Evolutionary conservation across 805 yeast genomes (phyloP), one percentile per base, ranked within the genome.

Genomic region (Kluyveromyces lactis): DNA sequence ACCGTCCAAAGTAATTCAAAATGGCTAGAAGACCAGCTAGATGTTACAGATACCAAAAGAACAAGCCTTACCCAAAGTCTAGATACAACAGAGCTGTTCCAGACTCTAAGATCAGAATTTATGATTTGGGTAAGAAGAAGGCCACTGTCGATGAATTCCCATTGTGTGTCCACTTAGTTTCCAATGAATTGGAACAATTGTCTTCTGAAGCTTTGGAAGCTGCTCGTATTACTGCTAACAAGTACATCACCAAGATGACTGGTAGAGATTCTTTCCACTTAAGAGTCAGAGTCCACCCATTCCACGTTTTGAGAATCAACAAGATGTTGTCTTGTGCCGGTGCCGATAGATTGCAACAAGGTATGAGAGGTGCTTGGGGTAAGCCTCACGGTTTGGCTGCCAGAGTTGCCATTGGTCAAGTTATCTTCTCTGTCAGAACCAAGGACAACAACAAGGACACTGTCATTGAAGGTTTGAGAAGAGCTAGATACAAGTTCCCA

Each of bases 281-380:
- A 79, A 87, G 98, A 79, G 86, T 92, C 73, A 89, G 98, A 79
- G 97, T 89, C 67, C 98, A 92, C 76, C 98, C 98, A 63, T 92
- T 85, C 97, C 98, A 92, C 81, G 98, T 92, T 60, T 81, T 92
- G 72, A 84, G 98, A 77, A 92, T 92, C 80, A 92, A 92, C 92
- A 92, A 92, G 86, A 92, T 92, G 98, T 87, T 92, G 95, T 92
- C 98, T 68, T 92, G 98, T 81, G 98, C 98, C 78, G 98, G 98
- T 86, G 98, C 98, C 71, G 98, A 92, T 90, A 87, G 98, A 85
- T 82, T 92, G 76, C 98, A 92, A 79, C 97, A 92, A 79, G 98
- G 98, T 89, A 92, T 92, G 98, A 90, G 98, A 86, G 95, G 95
- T 81, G 98, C 98, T 69, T 92, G 97, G 97, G 98, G 98, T 87